Base-by-base conservation (phyloP, 306 rosid species). In the Cyclanthera cordifolia region DNA sequence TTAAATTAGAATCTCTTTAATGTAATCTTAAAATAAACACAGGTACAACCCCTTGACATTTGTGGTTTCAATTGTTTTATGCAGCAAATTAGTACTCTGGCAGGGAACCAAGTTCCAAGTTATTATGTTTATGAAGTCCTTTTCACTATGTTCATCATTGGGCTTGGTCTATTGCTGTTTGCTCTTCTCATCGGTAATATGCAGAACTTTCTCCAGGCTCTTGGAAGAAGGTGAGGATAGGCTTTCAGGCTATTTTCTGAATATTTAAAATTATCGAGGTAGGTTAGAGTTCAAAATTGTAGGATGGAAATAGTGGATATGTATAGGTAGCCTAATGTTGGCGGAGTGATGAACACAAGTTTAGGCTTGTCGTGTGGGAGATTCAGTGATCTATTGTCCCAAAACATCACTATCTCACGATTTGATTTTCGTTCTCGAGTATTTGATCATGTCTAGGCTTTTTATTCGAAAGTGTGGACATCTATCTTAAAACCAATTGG, bases 61-160 rank as follows among this genome's bases (percentile, higher is more conserved):
- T 64, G 69, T 64, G 28, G 52, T 65, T 65, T 51, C 71, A 72
- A 30, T 67, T 46, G 72, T 69, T 28, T 60, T 67, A 70, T 74
- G 74, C 80, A 91, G 97, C 97, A 91, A 88, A 91, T 91, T 55
- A 91, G 96, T 79, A 88, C 96, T 45, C 81, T 88, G 1, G 91
- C 90, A 46, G 88, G 97, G 70, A 82, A 82, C 77, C 81, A 16
- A 77, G 15, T 7, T 65, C 97, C 97, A 9, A 91, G 96, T 82
- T 82, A 80, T 70, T 88, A 81, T 82, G 79, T 79, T 8, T 50
- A 90, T 90, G 97, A 90, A 79, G 91, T 88, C 56, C 73, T 85
- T 28, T 90, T 88, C 56, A 80, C 93, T 52, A 90, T 88, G 90
- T 85, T 53, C 43, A 86, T 88, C 72, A 79, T 88, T 52, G 94